Percentiles rank a stretch among this genome's conserved stretches.
These are phyloP conservation scores for Leccinum fallax DNA, from an alignment of 1,284 basidiomycete genomes.

Conservation along the genomic window DNA sequence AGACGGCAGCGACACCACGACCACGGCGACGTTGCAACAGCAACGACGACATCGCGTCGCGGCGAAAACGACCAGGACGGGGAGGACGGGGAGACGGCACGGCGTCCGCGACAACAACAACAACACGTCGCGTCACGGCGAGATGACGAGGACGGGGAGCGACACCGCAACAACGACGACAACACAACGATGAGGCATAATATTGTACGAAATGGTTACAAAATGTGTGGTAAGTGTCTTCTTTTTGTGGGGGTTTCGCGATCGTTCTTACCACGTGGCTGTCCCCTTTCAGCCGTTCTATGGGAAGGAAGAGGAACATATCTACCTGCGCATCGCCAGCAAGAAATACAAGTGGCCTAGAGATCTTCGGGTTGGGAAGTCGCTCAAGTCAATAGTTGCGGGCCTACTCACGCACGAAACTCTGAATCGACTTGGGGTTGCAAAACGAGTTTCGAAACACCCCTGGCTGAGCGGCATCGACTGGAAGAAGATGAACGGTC, in stretches of 20 bases:
- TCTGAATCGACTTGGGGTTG: conserved; percentile 42
- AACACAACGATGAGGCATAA: conserved; percentile 36
- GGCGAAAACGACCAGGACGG: no score
- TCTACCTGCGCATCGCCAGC: conserved; percentile 26
- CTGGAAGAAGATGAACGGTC: conserved; percentile 45
- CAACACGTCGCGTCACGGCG: no score
- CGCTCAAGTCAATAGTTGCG: conserved; percentile 44
- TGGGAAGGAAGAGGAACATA: conserved; percentile 26
- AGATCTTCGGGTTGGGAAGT: conserved; percentile 36
- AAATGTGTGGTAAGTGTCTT: conserved; percentile 48
- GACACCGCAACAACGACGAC: no score
- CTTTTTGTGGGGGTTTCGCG: not conserved
- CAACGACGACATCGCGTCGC: no score
- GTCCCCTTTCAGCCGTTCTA: conserved; percentile 38
- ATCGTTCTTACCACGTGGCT: not conserved
- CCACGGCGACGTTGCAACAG: no score
- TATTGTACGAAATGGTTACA: conserved; percentile 77
- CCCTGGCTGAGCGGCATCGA: conserved; percentile 44
- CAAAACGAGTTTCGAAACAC: conserved; percentile 37
- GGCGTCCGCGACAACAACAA: no score
- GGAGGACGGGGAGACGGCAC: no score
- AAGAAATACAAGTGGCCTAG: conserved; percentile 40
- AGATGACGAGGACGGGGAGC: no score
- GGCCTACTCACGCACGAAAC: conserved; percentile 42
- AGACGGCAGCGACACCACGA: no score